A percentile compares a stretch with the other conserved stretches of the same genome.
These are phyloP conservation scores for Colletotrichum lini DNA, from an alignment of 2,329 filamentous ascomycete genomes.

Conservation along the genomic window DNA sequence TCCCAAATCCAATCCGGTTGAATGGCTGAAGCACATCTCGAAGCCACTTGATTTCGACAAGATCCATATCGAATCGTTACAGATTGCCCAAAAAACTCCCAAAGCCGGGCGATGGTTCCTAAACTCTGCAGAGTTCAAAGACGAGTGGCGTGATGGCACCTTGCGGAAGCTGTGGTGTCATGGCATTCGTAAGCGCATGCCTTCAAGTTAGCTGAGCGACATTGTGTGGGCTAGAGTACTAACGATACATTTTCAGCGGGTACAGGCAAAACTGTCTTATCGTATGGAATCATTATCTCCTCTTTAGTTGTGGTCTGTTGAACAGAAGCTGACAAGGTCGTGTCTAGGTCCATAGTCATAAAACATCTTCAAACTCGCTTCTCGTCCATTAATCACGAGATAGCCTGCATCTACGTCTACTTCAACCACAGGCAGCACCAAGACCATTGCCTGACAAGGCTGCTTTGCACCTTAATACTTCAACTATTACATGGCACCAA, in stretches of 20 bases:
- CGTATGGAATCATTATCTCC: not conserved
- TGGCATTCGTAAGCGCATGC: conserved; percentile 15
- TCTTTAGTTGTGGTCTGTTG: not conserved
- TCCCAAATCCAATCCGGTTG: not conserved
- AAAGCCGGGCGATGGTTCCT: conserved; percentile 6
- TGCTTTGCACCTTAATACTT: not conserved
- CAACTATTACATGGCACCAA: not conserved
- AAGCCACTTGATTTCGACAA: conserved; percentile 20
- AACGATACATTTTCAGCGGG: conserved; percentile 3
- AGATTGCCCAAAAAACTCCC: conserved; percentile 9
- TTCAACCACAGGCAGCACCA: conserved; percentile 16
- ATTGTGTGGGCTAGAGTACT: not conserved
- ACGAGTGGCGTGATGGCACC: conserved; percentile 5
- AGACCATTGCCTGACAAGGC: not conserved
- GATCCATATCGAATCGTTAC: conserved; percentile 8
- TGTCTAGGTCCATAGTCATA: conserved; percentile 10
- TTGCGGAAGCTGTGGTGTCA: conserved; percentile 20
- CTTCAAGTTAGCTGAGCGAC: not conserved
- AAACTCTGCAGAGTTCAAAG: not conserved
- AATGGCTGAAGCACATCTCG: conserved; percentile 16
- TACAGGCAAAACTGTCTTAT: conserved; percentile 17
- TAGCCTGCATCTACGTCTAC: conserved; percentile 17
- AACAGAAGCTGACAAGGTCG: not conserved
- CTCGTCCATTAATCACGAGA: not conserved
- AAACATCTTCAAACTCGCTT: conserved; percentile 3